Evolutionary conservation across 2,329 filamentous ascomycete species (phyloP).

Genomic region (Cordyceps pruinosa): DNA sequence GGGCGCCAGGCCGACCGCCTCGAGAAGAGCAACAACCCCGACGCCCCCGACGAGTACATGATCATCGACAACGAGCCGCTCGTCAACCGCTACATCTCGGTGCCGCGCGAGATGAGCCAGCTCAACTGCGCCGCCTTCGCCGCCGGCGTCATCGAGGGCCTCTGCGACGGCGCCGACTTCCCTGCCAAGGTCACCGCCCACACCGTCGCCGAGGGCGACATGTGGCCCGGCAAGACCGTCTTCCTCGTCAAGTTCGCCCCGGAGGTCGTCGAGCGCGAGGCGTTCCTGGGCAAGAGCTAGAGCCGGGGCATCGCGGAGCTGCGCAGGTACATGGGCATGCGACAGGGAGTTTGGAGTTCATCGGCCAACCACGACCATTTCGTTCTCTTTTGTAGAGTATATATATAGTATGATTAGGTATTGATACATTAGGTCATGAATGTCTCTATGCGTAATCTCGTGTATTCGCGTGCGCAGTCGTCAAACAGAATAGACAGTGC

Average conservation of each 20-base stretch:
- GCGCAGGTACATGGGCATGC: background rate
- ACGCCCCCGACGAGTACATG: constrained; percentile 94
- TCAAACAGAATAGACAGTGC: background rate
- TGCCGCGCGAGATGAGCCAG: constrained; percentile 92
- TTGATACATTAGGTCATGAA: constrained; percentile 3
- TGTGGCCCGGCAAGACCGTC: constrained; percentile 96
- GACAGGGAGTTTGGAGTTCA: constrained; percentile 4
- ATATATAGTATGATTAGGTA: background rate
- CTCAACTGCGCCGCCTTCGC: constrained; percentile 95
- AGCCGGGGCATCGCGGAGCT: background rate
- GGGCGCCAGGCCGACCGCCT: constrained; percentile 83
- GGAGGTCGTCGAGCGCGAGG: constrained; percentile 89
- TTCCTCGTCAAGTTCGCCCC: constrained; percentile 88
- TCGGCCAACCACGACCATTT: background rate
- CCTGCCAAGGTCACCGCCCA: constrained; percentile 86
- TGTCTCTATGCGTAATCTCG: background rate
- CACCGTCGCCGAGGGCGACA: constrained; percentile 63
- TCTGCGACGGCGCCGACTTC: constrained; percentile 90
- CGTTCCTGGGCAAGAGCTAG: constrained; percentile 57
- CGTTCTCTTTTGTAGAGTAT: background rate
- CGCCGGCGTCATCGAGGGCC: constrained; percentile 84
- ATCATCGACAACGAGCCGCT: constrained; percentile 97
- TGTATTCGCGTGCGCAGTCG: background rate
- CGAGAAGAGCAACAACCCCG: constrained; percentile 76
- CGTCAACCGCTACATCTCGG: constrained; percentile 87